phyloP scores from a whole-genome alignment of 495 filamentous ascomycete genomes.

The Endocarpon pusillum region DNA sequence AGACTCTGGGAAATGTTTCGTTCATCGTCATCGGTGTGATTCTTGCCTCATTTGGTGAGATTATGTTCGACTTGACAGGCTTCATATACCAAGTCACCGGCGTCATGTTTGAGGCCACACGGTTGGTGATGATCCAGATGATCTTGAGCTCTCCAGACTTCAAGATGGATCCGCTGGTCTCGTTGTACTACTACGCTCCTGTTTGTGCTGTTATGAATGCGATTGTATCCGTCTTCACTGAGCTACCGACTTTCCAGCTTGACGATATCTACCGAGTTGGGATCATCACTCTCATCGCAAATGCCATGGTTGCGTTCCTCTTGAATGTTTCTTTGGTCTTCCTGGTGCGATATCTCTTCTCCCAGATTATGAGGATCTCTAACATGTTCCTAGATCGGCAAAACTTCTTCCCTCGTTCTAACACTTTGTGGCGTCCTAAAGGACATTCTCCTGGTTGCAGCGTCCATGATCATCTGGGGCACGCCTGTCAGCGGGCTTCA shows the following conservation, averaged over 20 bases:
- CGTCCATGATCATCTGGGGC: conserved; percentile 79
- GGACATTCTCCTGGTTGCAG: conserved; percentile 84
- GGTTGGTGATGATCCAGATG: conserved; percentile 80
- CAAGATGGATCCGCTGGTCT: conserved; percentile 96
- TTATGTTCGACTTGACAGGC: conserved; percentile 74
- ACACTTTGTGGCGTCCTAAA: conserved; percentile 97
- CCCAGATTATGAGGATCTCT: conserved; percentile 8
- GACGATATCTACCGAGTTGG: conserved; percentile 61
- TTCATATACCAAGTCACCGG: conserved; percentile 76
- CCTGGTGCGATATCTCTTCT: conserved; percentile 41
- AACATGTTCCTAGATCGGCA: conserved; percentile 58
- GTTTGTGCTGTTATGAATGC: conserved; percentile 85
- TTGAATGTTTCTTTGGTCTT: conserved; percentile 91
- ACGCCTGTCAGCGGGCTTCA: conserved; percentile 69
- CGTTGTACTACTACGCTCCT: conserved; percentile 90
- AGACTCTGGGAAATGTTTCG: conserved; percentile 68
- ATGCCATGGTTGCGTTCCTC: conserved; percentile 69
- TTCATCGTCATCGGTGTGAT: conserved; percentile 80
- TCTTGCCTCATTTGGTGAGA: conserved; percentile 81
- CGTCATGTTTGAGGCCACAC: conserved; percentile 77
- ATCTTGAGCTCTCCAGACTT: conserved; percentile 77
- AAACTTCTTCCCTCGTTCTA: conserved; percentile 89
- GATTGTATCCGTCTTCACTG: conserved; percentile 58
- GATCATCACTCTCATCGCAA: conserved; percentile 54
- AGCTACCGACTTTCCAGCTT: conserved; percentile 54